Base-by-base conservation (phyloP, 768 basidiomycete species). In the Termitomyces titanicus region DNA sequence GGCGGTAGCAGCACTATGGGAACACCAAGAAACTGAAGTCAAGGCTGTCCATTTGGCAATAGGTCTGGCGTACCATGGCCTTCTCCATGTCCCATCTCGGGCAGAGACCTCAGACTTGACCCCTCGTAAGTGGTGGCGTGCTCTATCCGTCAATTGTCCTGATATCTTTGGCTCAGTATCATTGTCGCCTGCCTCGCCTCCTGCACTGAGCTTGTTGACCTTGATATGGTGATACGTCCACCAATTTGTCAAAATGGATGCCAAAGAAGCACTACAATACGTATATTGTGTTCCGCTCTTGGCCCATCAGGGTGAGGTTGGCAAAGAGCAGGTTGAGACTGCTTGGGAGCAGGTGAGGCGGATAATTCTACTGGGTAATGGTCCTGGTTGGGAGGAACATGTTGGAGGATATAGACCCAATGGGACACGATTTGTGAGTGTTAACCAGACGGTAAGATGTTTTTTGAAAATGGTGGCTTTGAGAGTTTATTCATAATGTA, bases 11-110 rank as follows among this genome's bases (percentile, higher is more conserved):
- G 87, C 94, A 29, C 72, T 98, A 9, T 91, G 93, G 83, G 89
- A 94, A 43, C 88, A 91, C 61, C 81, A 82, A 47, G 88, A 91
- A 59, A 88, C 90, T n/a, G 89, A 97, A 62, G 83, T 94, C 17
- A 97, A 98, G 66, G 95, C 94, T 0, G 89, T 98, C 4, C 97
- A 99, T 69, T 79, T 98, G 24, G 94, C 92, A 0, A 88, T 97
- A 61, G 92, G 88, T 3, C 76, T 99, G 52, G 84, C 92, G 0
- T 99, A 98, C 67, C 94, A 98, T 65, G 97, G 96, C 2, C 73
- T 99, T 4, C 71, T 99, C 20, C 83, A 94, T 10, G 84, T 95
- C 0, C 89, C 96, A 6, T 80, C 88, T 8, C 77, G 85, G 6
- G 84, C 88, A 2, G 91, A 94, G 66, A 86, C 88, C 4, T 89